phyloP scores from a whole-genome alignment of 2,329 filamentous ascomycete genomes.

The Trichoderma sp. region DNA sequence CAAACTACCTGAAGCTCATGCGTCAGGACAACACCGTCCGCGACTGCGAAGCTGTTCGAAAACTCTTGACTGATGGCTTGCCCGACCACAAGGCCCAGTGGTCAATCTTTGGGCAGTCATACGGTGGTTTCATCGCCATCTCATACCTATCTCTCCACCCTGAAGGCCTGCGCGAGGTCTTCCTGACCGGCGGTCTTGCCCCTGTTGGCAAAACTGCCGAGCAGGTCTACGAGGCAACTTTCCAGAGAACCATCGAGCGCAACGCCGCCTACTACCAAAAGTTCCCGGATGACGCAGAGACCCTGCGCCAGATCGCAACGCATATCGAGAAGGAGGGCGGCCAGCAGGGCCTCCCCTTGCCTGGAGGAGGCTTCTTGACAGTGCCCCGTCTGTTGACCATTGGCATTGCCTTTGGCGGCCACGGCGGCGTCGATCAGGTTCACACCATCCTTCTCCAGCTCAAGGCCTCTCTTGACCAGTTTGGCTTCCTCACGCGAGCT shows the following conservation, averaged over 20 bases:
- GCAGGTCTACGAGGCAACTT: conserved; percentile 73
- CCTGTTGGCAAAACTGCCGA: conserved; percentile 72
- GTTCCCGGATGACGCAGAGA: conserved; percentile 75
- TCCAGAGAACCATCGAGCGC: conserved; percentile 66
- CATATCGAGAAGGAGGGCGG: conserved; percentile 63
- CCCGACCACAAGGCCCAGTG: conserved; percentile 72
- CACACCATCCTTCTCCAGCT: conserved; percentile 73
- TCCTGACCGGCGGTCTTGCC: conserved; percentile 80
- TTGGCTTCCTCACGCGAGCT: conserved; percentile 72
- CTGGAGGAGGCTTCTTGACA: conserved; percentile 72
- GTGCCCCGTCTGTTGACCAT: conserved; percentile 74
- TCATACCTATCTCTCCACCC: conserved; percentile 84
- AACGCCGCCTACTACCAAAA: conserved; percentile 82
- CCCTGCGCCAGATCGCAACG: conserved; percentile 65
- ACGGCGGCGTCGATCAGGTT: conserved; percentile 74
- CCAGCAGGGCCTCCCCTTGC: conserved; percentile 54
- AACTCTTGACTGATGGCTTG: conserved; percentile 69
- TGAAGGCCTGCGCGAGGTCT: conserved; percentile 76
- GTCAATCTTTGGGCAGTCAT: conserved; percentile 88
- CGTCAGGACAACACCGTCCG: conserved; percentile 87
- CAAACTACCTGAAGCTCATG: conserved; percentile 79
- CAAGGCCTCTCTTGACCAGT: conserved; percentile 71
- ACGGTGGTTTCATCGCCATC: conserved; percentile 82
- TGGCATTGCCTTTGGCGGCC: conserved; percentile 75
- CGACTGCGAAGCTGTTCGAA: conserved; percentile 84